Conservation (phyloP, 192 early-diverging fungal genomes). For the Diversispora eburnea region DNA sequence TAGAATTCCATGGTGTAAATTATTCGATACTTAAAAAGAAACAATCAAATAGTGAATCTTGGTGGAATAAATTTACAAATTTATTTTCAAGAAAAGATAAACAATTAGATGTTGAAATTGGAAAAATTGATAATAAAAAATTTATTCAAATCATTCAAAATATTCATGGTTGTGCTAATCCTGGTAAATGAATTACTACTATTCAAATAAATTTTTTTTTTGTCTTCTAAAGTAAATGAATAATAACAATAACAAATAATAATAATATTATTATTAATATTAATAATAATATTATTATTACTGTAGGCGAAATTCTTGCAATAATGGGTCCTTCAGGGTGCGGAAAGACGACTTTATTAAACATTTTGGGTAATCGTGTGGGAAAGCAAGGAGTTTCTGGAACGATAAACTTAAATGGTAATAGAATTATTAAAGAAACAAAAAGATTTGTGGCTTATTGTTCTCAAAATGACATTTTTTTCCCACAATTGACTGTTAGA, state of each 20-base stretch:
- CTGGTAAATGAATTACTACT: not conserved
- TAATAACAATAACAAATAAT: not conserved
- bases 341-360: constrained; percentile 65
- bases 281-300: too few species aligned
- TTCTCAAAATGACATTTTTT: constrained; percentile 55
- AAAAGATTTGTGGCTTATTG: constrained; percentile 59
- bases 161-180: constrained; percentile 25
- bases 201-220: too few species aligned
- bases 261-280: not conserved
- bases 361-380: constrained; percentile 55
- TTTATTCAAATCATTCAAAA: constrained; percentile 2
- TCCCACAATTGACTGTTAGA: constrained; percentile 60
- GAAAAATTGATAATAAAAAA: not conserved
- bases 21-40: too few species aligned
- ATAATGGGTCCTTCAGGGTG: constrained; percentile 58
- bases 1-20: too few species aligned
- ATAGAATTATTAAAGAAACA: constrained; percentile 17
- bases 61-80: too few species aligned
- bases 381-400: constrained; percentile 39
- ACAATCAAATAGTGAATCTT: too few species aligned
- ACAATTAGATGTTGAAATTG: too few species aligned
- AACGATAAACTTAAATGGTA: constrained; percentile 11
- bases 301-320: constrained; percentile 41
- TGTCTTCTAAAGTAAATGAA: too few species aligned
- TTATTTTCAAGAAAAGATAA: not conserved